phyloP scores from a whole-genome alignment of 2,329 filamentous ascomycete genomes.

The Cercospora canescens region DNA sequence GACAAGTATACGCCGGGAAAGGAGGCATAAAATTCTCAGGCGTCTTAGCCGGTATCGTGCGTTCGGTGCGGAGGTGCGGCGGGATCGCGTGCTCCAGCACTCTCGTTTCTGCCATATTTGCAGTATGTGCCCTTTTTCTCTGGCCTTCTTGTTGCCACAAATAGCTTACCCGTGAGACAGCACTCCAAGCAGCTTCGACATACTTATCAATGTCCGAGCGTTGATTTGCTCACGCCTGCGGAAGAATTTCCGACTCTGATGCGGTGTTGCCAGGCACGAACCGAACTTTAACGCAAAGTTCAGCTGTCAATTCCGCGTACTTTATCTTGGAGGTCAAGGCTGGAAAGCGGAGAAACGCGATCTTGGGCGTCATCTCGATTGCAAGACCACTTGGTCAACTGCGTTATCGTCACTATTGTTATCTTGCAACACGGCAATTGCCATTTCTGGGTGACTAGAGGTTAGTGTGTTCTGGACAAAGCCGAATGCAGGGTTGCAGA shows the following conservation, averaged over 20 bases:
- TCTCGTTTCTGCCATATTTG: constrained; percentile 20
- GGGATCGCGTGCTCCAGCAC: constrained; percentile 26
- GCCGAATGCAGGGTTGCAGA: constrained; percentile 2
- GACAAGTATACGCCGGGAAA: constrained; percentile 36
- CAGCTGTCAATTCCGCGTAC: neutral
- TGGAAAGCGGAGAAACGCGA: neutral
- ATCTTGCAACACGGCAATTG: neutral
- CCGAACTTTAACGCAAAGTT: constrained; percentile 8
- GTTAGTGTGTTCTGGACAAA: neutral
- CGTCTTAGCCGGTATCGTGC: constrained; percentile 24
- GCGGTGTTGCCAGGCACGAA: constrained; percentile 1
- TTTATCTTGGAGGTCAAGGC: neutral
- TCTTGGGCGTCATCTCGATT: neutral
- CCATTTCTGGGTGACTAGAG: neutral
- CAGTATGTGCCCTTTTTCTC: neutral
- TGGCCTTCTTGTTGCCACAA: neutral
- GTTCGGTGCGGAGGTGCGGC: constrained; percentile 19
- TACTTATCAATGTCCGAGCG: constrained; percentile 12
- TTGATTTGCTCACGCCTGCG: constrained; percentile 2
- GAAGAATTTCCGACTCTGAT: constrained; percentile 8
- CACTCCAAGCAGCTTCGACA: neutral
- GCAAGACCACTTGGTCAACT: neutral
- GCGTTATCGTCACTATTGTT: neutral
- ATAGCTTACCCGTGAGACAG: neutral
- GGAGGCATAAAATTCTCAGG: constrained; percentile 33